Base-by-base conservation (phyloP, 345 rosid genomes). In the Trapa bicornis region DNA sequence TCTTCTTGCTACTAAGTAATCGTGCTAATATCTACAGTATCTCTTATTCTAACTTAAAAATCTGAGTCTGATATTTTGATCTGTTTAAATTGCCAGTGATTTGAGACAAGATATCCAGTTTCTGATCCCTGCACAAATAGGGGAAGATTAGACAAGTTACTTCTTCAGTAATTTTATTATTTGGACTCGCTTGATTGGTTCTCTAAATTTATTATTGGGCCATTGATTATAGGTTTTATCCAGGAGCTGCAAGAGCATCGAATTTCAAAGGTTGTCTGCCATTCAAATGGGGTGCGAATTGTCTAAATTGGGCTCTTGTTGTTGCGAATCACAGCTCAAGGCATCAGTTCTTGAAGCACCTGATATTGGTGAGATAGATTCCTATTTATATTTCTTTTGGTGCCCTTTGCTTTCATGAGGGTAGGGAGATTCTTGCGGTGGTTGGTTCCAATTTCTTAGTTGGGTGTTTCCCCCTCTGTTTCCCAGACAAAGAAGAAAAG, bases 261-360 rank as follows among this genome's bases (percentile, higher is more conserved):
- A 3, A 29, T 12, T 37, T 17, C 66, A 64, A 6, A 15, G 9
- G 66, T 47, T 41, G 53, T 17, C 53, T 35, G 48, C 60, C 50
- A 41, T 61, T 67, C 73, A 70, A 69, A 86, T 87, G 92, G 92
- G 96, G 70, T 72, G 88, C 76, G 85, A 74, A 61, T 83, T 84
- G 65, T 85, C 93, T 38, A 89, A 81, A 77, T 69, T 92, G 60
- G 70, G 84, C 17, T 69, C 78, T 0, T 92, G 91, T 68, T 89
- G 96, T 72, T 79, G 80, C 73, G 81, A 77, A 67, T 85, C 88
- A 17, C 89, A 83, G 70, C 82, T 81, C 73, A 80, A 79, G 66
- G 74, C 84, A 67, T 82, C 88, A 5, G 81, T 85, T 80, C 84
- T 80, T 54, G 86, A 86, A 74, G 88, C 76, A 71, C 71, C 85